Evolutionary conservation across 1,139 yeast genomes (phyloP), one percentile per base, ranked within the genome.

Genomic region (Hemisphaericaspora lyxosophila): DNA sequence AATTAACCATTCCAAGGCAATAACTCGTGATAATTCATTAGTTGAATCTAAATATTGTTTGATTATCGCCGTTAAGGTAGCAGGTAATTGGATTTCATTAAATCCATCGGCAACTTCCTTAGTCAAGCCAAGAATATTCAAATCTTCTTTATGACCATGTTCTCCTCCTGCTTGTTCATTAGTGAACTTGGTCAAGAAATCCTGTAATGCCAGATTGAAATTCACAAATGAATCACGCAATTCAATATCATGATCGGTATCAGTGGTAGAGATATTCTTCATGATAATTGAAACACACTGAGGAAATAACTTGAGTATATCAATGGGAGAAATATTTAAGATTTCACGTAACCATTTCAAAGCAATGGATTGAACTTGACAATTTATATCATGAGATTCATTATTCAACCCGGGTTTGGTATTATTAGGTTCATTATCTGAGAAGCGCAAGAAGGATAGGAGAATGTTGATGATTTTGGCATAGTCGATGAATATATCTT

Each of bases 1-100:
- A 18, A 83, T 82, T 26, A 94, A 69, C 98, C 98, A 94, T 48
- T 90, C 96, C 33, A 94, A 67, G 14, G 95, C 85, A 0, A 95
- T 89, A 14, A 89, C 75, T 46, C 94, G 71, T 0, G 97, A 86
- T 25, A 83, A 79, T 47, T 88, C 96, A 49, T 87, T 84, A 40
- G 58, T 44, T 9, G 64, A 59, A 23, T 61, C 59, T 19, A 67
- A 55, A 42, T 68, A 70, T 46, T 68, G 73, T 30, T 58, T 54
- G 52, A 64, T 61, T 9, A 70, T 66, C 2, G 60, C 57, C 23
- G 59, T 58, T 29, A 70, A 54, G 0, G 73, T 67, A 12, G 53
- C 49, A 6, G 60, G 59, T 36, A 71, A 56, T 37, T 70, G 68
- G 25, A 60, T 53, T 44, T 70, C 75, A 25, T 65, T 55, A 40